Conservation (phyloP, 2,329 filamentous ascomycete species). For the Arachnopeziza araneosa region DNA sequence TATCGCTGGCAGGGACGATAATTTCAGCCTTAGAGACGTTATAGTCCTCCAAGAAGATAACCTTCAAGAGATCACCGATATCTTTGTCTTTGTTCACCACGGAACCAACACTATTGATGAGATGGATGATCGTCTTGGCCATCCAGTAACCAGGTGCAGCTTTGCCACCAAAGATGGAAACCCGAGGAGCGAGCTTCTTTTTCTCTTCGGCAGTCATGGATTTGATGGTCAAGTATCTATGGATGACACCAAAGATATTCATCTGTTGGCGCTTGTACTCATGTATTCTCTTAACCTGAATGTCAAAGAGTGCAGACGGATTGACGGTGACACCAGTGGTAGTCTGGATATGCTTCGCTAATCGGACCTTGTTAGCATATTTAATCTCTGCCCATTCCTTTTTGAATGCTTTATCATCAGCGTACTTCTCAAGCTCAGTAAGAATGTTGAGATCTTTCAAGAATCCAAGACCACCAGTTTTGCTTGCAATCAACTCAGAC, state of each 20-base stretch:
- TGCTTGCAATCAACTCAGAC: constrained; percentile 86
- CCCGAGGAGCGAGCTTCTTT: constrained; percentile 80
- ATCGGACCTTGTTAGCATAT: constrained; percentile 85
- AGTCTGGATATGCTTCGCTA: constrained; percentile 86
- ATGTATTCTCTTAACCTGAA: constrained; percentile 98
- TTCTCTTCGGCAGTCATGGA: constrained; percentile 74
- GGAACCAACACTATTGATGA: constrained; percentile 85
- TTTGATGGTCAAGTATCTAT: constrained; percentile 88
- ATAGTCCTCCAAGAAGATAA: constrained; percentile 96
- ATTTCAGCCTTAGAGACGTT: constrained; percentile 99
- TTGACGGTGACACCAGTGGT: constrained; percentile 78
- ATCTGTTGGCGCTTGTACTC: constrained; percentile 99
- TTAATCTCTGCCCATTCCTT: constrained; percentile 97
- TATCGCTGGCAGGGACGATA: constrained; percentile 87
- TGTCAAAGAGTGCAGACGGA: constrained; percentile 83
- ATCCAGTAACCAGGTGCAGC: constrained; percentile 99
- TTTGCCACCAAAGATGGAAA: constrained; percentile 96
- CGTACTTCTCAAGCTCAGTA: constrained; percentile 77
- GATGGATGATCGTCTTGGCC: constrained; percentile 97
- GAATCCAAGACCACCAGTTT: constrained; percentile 77
- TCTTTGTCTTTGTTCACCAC: constrained; percentile 92
- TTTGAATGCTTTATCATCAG: constrained; percentile 83
- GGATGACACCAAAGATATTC: constrained; percentile 97
- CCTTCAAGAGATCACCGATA: constrained; percentile 90
- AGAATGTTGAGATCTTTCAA: constrained; percentile 85